Evolutionary conservation across 2,329 filamentous ascomycete genomes (phyloP), one percentile per base, ranked within the genome.

Genomic region (Clarireedia homoeocarpa): DNA sequence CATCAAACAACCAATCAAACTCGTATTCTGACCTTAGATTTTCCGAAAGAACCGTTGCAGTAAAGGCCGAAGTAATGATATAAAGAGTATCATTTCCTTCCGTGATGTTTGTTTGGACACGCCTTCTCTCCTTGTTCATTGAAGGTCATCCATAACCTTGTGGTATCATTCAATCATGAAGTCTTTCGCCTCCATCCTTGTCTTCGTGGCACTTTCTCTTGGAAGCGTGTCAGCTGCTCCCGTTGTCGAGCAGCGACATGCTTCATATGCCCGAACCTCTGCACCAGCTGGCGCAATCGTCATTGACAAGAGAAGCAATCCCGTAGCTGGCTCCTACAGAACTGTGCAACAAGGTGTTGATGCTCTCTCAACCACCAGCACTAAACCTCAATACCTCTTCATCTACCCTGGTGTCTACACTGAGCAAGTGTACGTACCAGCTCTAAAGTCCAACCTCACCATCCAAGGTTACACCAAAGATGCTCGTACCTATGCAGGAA

Each of bases 401-500:
- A 79, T 82, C 64, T 67, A 77, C 59, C 69, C 75, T 20, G 80
- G 80, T 4, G 80, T 74, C 44, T 83, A 83, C 70, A 69, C 70
- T 9, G 80, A 83, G 65, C 80, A 83, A 67, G 78, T 83, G 51
- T 77, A 75, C 64, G 73, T 83, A 49, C 70, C 74, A 17, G 63
- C 66, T 3, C 70, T 77, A 50, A 71, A 71, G 23, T 75, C 74
- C 3, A 69, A 73, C n/a, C 68, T 82, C 45, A 77, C 75, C 4
- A 75, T 83, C 57, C 80, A 81, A 61, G 80, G 80, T 24, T 76
- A 77, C 61, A 81, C 80, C 1, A 62, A 64, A 17, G 70, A 75
- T 49, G 71, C 73, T 12, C 66, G 70, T 27, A 70, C 70, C 15
- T 82, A 81, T 65, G 59, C 66, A 3, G 66, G 65, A 27, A 83